These are phyloP conservation scores for Didymella glomerata DNA, from an alignment of 2,329 filamentous ascomycete genomes.

Conservation along the genomic window DNA sequence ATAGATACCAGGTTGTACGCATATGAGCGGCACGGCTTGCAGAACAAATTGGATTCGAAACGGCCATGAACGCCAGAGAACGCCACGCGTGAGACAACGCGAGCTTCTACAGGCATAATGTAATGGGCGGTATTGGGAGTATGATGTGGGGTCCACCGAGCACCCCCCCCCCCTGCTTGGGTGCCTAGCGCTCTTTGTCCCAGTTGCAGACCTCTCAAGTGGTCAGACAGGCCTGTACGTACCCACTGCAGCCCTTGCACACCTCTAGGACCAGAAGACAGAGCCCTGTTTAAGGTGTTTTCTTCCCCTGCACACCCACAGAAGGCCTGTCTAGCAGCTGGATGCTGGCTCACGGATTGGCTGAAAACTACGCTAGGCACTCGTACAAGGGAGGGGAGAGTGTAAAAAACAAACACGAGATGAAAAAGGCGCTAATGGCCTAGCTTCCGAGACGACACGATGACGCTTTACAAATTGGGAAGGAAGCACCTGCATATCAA, in stretches of 20 bases:
- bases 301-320: too few relatives aligned
- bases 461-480: constrained; percentile 4
- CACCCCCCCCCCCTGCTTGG: too few relatives aligned
- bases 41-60: constrained; percentile 1
- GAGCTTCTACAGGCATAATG: background rate
- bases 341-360: too few relatives aligned
- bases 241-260: too few relatives aligned
- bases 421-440: constrained; percentile 4
- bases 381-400: too few relatives aligned
- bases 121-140: constrained; percentile 10
- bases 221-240: too few relatives aligned
- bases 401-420: constrained; percentile 17
- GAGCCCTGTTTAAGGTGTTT: too few relatives aligned
- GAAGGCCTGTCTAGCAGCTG: too few relatives aligned
- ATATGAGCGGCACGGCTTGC: background rate
- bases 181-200: too few relatives aligned
- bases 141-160: constrained; percentile 15
- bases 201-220: too few relatives aligned
- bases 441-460: constrained; percentile 7
- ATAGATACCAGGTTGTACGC: background rate
- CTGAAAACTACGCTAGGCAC: too few relatives aligned
- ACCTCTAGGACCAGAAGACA: too few relatives aligned
- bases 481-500: constrained; percentile 16
- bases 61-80: constrained; percentile 5
- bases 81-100: constrained; percentile 1